These are phyloP conservation scores for Neurospora sublineolata DNA, from an alignment of 495 filamentous ascomycete species.

Conservation along the genomic window DNA sequence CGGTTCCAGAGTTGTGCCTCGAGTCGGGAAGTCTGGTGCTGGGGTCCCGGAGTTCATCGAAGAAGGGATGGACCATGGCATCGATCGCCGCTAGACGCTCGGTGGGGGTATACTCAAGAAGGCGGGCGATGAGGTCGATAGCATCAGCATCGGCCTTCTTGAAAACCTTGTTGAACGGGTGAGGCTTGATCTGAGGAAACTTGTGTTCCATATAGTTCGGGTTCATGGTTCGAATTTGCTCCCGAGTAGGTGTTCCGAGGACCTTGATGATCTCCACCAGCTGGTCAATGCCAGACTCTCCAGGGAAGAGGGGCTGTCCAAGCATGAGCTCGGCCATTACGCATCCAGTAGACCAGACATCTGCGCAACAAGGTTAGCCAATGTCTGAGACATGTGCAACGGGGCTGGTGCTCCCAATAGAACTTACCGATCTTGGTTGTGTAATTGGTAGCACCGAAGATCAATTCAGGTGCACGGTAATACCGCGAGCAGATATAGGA, in stretches of 20 bases:
- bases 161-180: constrained; percentile 98
- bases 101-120: constrained; percentile 95
- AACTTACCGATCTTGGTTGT: constrained; percentile 95
- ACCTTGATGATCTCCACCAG: constrained; percentile 99
- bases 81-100: constrained; percentile 88
- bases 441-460: constrained; percentile 98
- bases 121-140: constrained; percentile 85
- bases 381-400: neutral
- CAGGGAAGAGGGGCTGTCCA: constrained; percentile 96
- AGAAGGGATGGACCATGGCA: constrained; percentile 97
- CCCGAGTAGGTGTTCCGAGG: constrained; percentile 89
- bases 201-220: constrained; percentile 99
- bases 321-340: constrained; percentile 99
- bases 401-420: neutral
- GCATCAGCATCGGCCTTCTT: constrained; percentile 84
- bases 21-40: constrained; percentile 85
- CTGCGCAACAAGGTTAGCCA: constrained; percentile 34
- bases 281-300: constrained; percentile 97
- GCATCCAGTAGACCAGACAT: constrained; percentile 98
- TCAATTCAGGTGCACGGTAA: constrained; percentile 94
- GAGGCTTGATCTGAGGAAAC: constrained; percentile 99
- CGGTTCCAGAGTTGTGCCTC: constrained; percentile 63
- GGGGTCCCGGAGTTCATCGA: constrained; percentile 88
- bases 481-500: constrained; percentile 99
- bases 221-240: constrained; percentile 99